phyloP scores from a whole-genome alignment of 2,329 filamentous ascomycete species.

The Stylonectria norvegica region DNA sequence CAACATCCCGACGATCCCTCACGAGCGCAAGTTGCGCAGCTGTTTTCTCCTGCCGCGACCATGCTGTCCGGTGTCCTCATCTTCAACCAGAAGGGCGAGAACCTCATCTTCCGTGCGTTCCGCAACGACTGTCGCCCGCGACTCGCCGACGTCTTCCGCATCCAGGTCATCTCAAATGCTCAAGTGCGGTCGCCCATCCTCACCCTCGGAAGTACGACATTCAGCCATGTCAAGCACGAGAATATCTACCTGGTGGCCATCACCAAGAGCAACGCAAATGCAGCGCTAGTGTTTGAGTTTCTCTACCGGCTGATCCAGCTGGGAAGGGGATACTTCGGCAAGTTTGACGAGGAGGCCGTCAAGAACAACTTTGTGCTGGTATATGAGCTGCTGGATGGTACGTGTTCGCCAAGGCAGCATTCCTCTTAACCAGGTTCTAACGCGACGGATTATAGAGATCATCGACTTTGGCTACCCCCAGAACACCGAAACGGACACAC shows the following conservation, averaged over 20 bases:
- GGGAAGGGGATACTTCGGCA: constrained; percentile 95
- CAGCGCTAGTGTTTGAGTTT: constrained; percentile 96
- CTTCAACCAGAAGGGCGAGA: constrained; percentile 99
- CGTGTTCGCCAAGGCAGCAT: constrained; percentile 16
- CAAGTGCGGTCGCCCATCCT: constrained; percentile 97
- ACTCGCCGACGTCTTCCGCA: constrained; percentile 97
- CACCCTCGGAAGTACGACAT: constrained; percentile 94
- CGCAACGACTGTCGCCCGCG: constrained; percentile 97
- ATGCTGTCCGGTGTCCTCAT: constrained; percentile 98
- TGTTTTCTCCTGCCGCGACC: constrained; percentile 33
- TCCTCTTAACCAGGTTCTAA: background rate
- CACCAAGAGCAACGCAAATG: constrained; percentile 99
- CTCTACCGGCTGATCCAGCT: constrained; percentile 87
- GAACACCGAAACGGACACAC: constrained; percentile 96
- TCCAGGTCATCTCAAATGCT: constrained; percentile 97
- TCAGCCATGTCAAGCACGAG: constrained; percentile 99
- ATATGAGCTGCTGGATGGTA: constrained; percentile 93
- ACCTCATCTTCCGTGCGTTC: constrained; percentile 98
- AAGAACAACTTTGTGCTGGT: constrained; percentile 99
- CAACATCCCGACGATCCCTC: constrained; percentile 5
- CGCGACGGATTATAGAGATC: constrained; percentile 65
- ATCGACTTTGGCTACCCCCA: constrained; percentile 98
- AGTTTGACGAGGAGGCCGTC: constrained; percentile 98
- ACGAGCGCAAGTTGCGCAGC: constrained; percentile 2
- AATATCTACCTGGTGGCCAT: constrained; percentile 98